Percentiles rank a stretch among this genome's conserved stretches.
Evolutionary conservation across 2,329 filamentous ascomycete genomes (phyloP).

Genomic region (Colletotrichum falcatum): DNA sequence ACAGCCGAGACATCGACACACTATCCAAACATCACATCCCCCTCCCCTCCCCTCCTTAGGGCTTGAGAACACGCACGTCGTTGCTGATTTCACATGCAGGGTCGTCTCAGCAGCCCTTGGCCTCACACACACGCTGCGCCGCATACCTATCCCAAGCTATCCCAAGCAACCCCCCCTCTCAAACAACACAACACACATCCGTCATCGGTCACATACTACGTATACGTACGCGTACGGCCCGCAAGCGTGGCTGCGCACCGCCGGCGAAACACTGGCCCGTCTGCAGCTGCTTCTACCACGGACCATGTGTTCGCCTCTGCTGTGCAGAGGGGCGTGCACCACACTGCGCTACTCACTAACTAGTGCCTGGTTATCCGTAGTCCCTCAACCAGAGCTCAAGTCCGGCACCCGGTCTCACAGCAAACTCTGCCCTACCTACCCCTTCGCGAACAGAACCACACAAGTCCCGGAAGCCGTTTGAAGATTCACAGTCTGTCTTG

Average conservation of each 20-base stretch:
- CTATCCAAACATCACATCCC: not conserved
- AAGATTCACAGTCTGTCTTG: slow-evolving; percentile 3
- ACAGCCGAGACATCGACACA: not conserved
- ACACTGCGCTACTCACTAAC: no score
- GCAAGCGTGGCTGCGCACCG: slow-evolving; percentile 15
- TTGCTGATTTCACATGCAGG: slow-evolving; percentile 3
- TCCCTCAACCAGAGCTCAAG: slow-evolving; percentile 7
- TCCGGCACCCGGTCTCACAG: slow-evolving; percentile 38
- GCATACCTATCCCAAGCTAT: no score
- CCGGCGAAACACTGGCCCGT: slow-evolving; percentile 27
- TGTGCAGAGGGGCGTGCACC: slow-evolving; percentile 19
- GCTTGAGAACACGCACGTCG: not conserved
- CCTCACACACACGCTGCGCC: slow-evolving; percentile 21
- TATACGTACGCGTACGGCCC: no score
- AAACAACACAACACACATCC: slow-evolving; percentile 11
- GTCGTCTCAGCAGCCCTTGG: slow-evolving; percentile 6
- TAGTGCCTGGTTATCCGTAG: no score
- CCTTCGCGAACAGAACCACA: slow-evolving; percentile 5
- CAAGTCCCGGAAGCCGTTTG: not conserved
- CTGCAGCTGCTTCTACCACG: slow-evolving; percentile 23
- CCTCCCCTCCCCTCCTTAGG: not conserved
- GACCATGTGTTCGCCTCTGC: slow-evolving; percentile 39
- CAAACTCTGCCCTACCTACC: slow-evolving; percentile 21
- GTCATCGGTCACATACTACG: slow-evolving; percentile 17
- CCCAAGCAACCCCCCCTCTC: slow-evolving; percentile 8